Conservation (phyloP, 1,284 basidiomycete genomes). For the Ustilago curta region DNA sequence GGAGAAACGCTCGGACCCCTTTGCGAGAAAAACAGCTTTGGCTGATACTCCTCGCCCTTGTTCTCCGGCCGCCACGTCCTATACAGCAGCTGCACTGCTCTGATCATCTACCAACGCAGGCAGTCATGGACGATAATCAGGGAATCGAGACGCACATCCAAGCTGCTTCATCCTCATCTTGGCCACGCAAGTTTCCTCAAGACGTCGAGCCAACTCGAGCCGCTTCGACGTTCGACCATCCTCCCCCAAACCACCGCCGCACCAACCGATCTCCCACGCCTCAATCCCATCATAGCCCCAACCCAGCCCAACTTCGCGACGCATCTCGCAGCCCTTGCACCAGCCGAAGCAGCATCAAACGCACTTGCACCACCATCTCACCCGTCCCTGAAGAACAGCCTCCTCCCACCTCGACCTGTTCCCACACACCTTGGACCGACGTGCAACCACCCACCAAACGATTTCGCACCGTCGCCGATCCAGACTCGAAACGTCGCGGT, state of each 20-base stretch:
- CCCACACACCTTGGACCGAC: neutral
- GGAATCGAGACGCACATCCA: too few species aligned
- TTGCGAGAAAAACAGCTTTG: too few species aligned
- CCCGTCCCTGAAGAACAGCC: constrained; percentile 26
- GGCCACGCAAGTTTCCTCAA: neutral
- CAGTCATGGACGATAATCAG: neutral
- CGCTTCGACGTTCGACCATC: neutral
- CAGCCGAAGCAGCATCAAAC: constrained; percentile 9
- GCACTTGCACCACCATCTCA: constrained; percentile 15
- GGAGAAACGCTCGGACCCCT: constrained; percentile 23
- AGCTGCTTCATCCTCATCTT: neutral
- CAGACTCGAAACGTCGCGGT: constrained; percentile 13
- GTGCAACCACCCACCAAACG: constrained; percentile 3
- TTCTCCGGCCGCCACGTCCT: too few species aligned
- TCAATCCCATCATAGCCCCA: constrained; percentile 1
- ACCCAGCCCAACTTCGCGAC: constrained; percentile 1
- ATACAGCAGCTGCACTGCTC: neutral
- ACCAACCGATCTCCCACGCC: constrained; percentile 6
- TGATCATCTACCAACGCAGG: neutral
- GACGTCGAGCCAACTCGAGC: neutral
- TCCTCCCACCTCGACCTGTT: neutral
- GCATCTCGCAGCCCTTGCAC: constrained; percentile 15
- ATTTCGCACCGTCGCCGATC: constrained; percentile 8
- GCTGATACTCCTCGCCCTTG: too few species aligned
- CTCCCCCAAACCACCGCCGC: neutral